A percentile compares a stretch with the other conserved stretches of the same genome.
Conservation (phyloP, 2,329 filamentous ascomycete genomes). For the Elsinoe necatrix region DNA sequence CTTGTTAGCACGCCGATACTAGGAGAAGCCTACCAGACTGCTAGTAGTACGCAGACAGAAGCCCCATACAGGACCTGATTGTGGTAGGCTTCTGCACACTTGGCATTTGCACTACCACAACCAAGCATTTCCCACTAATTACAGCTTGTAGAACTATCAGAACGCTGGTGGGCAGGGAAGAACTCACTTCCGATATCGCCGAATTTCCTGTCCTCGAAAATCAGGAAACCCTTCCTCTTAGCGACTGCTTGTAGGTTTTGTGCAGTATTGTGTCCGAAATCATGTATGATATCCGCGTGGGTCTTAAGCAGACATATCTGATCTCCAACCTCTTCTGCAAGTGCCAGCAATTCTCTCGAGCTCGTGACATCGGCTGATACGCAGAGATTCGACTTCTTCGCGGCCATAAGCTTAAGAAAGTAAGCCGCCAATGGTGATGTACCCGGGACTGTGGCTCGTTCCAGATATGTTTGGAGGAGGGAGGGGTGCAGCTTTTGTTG, state of each 20-base stretch:
- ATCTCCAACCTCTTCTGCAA: slow-evolving; percentile 52
- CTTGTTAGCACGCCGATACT: not conserved
- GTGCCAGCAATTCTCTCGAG: slow-evolving; percentile 45
- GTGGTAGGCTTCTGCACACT: not conserved
- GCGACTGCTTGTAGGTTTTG: slow-evolving; percentile 41
- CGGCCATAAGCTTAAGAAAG: slow-evolving; percentile 41
- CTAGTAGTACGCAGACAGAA: not conserved
- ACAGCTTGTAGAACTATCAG: not conserved
- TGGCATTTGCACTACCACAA: not conserved
- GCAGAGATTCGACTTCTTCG: slow-evolving; percentile 45
- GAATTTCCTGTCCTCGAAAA: slow-evolving; percentile 50
- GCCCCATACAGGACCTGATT: too few relatives aligned
- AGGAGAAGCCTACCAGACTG: not conserved
- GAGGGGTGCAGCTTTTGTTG: slow-evolving; percentile 33
- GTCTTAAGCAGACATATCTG: slow-evolving; percentile 54
- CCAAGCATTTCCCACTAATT: too few relatives aligned
- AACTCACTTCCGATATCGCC: slow-evolving; percentile 47
- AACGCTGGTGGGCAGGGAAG: not conserved
- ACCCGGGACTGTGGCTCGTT: slow-evolving; percentile 37
- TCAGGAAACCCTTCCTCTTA: slow-evolving; percentile 41
- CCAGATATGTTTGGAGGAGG: slow-evolving; percentile 36
- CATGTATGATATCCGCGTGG: slow-evolving; percentile 53
- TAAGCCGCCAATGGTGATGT: slow-evolving; percentile 41
- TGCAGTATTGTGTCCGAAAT: slow-evolving; percentile 51
- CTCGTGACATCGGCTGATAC: slow-evolving; percentile 51